Base-by-base conservation (phyloP, 805 yeast genomes). In the Cyberlindnera mycetangii region DNA sequence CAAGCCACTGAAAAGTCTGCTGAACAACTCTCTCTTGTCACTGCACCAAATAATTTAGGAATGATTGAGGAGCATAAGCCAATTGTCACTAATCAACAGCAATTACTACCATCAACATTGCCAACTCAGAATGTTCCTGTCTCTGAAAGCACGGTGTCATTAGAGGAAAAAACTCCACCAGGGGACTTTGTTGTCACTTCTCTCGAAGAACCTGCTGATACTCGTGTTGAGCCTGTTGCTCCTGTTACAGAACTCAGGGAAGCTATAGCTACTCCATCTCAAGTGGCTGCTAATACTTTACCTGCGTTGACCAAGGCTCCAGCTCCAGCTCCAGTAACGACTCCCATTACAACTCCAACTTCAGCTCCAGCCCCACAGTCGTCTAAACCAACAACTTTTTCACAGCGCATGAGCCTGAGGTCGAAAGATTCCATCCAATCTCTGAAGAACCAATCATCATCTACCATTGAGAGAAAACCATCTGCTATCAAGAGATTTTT, bases 401-500 rank as follows among this genome's bases (percentile, higher is more conserved):
- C 12, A 25, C 28, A 25, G 7, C 35, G 35, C 22, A 36, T 15
- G 31, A 4, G 31, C 5, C 16, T 37, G 15, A 37, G 27, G 22
- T 6, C 32, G 24, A 37, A 24, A 24, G 11, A 37, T 4, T 37
- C 38, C 17, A n/a, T 30, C 11, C 34, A 30, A 9, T 30, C 41
- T 5, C 22, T 38, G 16, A 15, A 38, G 35, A 38, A n/a, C 20
- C 18, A 21, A 12, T 7, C 25, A 15, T 28, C 28, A 9, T 5
- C 21, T 14, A 17, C 27, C 17, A 25, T 35, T 15, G 51, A 56
- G 32, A 51, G 54, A 35, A 53, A 52, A 28, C 54, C 53, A 32
- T 56, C 62, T 3, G 38, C 49, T 1, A 30, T 59, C 37, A 59
- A 49, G 39, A 49, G 51, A 41, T 39, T 59, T 31, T 52, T 58